These are phyloP conservation scores for Saraca asoca DNA, from an alignment of 331 rosid species.

Conservation along the genomic window DNA sequence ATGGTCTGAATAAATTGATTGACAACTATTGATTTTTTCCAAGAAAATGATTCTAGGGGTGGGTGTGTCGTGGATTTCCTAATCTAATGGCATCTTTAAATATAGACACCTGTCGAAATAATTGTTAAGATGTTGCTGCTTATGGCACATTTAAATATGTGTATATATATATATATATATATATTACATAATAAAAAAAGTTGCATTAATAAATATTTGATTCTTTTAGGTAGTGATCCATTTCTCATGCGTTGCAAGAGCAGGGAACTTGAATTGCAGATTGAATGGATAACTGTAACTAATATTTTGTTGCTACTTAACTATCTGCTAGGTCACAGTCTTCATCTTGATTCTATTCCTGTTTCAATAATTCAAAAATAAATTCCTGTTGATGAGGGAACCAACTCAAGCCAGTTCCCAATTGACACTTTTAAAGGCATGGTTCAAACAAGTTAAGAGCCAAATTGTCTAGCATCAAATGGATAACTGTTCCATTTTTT, in stretches of 20 bases:
- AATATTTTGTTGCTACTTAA: constrained; percentile 23
- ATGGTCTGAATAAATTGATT: background rate
- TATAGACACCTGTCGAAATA: background rate
- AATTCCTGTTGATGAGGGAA: constrained; percentile 7
- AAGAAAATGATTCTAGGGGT: too few species aligned
- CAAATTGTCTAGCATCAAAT: constrained; percentile 24
- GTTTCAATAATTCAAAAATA: background rate
- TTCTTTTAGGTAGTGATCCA: constrained; percentile 6
- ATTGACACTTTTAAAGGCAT: constrained; percentile 1
- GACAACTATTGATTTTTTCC: too few species aligned
- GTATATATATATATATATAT: background rate
- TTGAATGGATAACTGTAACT: background rate
- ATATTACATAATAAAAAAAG: background rate
- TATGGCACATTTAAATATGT: background rate
- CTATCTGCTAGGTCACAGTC: constrained; percentile 23
- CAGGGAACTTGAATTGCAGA: constrained; percentile 21
- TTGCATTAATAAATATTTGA: background rate
- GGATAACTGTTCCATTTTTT: constrained; percentile 5
- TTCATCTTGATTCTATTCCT: background rate
- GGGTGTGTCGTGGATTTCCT: too few species aligned
- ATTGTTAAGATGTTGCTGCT: background rate
- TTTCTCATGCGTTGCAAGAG: background rate
- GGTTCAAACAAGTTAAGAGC: constrained; percentile 18
- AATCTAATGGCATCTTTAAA: background rate
- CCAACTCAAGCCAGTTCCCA: constrained; percentile 18